Base-by-base conservation (phyloP, 345 rosid genomes). In the Lepidium aucheri region DNA sequence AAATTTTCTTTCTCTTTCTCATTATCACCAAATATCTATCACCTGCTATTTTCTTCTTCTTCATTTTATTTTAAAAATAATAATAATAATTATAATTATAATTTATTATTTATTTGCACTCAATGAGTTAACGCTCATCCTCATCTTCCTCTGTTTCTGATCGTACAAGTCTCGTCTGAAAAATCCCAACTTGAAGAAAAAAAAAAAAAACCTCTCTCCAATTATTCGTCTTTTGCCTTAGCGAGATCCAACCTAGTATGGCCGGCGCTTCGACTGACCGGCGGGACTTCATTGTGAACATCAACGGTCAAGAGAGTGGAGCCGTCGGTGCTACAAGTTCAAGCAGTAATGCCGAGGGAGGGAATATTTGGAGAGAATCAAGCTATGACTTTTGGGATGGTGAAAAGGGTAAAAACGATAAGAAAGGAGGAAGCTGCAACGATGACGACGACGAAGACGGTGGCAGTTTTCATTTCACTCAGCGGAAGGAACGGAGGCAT, bases 211-310 rank as follows among this genome's bases (percentile, higher is more conserved):
- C 8, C 34, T 44, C 69, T 62, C 50, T 24, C 52, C 28, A 18
- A 8, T 42, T 17, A 16, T 62, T 52, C 30, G 9, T 12, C 51
- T 52, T 14, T 34, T 15, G 32, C 4, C 18, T 52, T 11, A 15
- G 11, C 4, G 16, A 26, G 57, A 49, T 67, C 65, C 9, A 4
- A 11, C 14, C 55, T 42, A 38, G n/a, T 56, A 81, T 81, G 86
- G 67, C 84, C 24, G 58, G 50, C 26, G 79, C 75, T 50, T 76
- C 83, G 9, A 61, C 80, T 69, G 84, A 80, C 60, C 65, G 66
- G 78, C 71, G 71, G n/a, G 86, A 85, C 50, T 61, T 81, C 66
- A 30, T 80, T 32, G 65, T 81, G 35, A 81, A 79, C 24, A 53
- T 78, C 53, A 77, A 76, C 18, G 84, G 78, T 0, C 60, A 60